Base-by-base conservation (phyloP, 805 yeast species). In the Saccharomycopsis capsularis region DNA sequence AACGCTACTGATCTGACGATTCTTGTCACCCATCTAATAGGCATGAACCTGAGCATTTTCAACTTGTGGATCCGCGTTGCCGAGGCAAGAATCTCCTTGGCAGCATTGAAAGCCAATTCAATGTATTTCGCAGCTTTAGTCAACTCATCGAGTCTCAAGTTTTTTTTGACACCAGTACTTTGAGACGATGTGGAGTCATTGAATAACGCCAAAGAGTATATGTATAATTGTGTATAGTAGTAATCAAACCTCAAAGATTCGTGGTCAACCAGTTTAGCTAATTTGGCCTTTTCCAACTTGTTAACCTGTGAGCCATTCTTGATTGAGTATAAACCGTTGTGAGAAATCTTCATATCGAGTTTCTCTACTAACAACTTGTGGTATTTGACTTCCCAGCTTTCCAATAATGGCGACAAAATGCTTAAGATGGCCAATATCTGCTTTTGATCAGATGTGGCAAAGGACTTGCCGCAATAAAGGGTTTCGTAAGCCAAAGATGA, bases 1-100 rank as follows among this genome's bases (percentile, higher is more conserved):
- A 89, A 90, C 2, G 96, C 93, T 11, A 88, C 88, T 0, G 96
- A 86, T 57, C 91, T 78, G 19, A 90, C 89, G 24, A 88, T 79
- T 46, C 95, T 72, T 0, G 86, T 83, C 4, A 85, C 81, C 95
- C 96, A 89, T 54, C 96, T 70, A n/a, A 88, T 89, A 1, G 98
- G 96, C 81, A 89, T 87, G 60, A 74, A 83, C 50, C 79, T 71
- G 47, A 88, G 66, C 70, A 82, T 66, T 51, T 75, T 77, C 51
- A 83, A 65, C 53, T 71, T 71, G 57, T 82, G 86, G 4, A 88
- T 79, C 36, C 93, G 66, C 48, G 77, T 78, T 3, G 90, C 85
- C 3, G 84, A 82, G 22, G 75, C 72, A 24, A 90, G 66, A 57
- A 86, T 76, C 60, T 85, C 95, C 57, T 81, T 81, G 1, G 96